Evolutionary conservation across 1,284 basidiomycete species (phyloP).

Genomic region (Malassezia yamatoensis): DNA sequence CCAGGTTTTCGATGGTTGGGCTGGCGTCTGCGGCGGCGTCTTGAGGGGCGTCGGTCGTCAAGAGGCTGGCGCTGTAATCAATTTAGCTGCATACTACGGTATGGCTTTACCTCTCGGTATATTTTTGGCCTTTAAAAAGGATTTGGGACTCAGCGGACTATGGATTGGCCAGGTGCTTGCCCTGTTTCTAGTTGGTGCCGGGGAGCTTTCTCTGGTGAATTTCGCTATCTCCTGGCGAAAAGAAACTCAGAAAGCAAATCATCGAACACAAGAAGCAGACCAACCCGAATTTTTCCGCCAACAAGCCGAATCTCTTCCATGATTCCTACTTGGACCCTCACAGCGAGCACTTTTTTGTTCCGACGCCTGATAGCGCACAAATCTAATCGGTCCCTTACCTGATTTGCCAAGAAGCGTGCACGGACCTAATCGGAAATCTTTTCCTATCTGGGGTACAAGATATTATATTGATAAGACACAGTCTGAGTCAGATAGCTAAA

Average conservation of each 20-base stretch:
- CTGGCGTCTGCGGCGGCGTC: conserved; percentile 58
- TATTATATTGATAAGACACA: too few relatives aligned
- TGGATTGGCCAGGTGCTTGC: conserved; percentile 69
- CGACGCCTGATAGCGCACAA: too few relatives aligned
- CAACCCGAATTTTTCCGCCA: too few relatives aligned
- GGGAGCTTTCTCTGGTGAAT: conserved; percentile 48
- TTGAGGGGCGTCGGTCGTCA: conserved; percentile 55
- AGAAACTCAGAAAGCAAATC: background rate
- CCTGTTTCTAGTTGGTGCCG: conserved; percentile 60
- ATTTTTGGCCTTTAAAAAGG: conserved; percentile 56
- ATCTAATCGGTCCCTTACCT: too few relatives aligned
- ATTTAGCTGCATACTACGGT: conserved; percentile 64
- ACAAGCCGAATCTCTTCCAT: too few relatives aligned
- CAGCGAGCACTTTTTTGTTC: too few relatives aligned
- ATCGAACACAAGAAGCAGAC: background rate
- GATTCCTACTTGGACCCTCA: too few relatives aligned
- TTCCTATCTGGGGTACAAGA: too few relatives aligned
- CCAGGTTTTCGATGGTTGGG: conserved; percentile 64
- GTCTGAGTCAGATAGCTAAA: too few relatives aligned
- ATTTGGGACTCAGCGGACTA: conserved; percentile 51
- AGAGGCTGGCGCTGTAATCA: conserved; percentile 63
- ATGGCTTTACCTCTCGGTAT: conserved; percentile 65
- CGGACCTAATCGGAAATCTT: too few relatives aligned
- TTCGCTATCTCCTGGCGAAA: background rate
- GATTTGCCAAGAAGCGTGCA: too few relatives aligned